Conservation (phyloP, 129 eudicot species). For the Flaveria robusta region DNA sequence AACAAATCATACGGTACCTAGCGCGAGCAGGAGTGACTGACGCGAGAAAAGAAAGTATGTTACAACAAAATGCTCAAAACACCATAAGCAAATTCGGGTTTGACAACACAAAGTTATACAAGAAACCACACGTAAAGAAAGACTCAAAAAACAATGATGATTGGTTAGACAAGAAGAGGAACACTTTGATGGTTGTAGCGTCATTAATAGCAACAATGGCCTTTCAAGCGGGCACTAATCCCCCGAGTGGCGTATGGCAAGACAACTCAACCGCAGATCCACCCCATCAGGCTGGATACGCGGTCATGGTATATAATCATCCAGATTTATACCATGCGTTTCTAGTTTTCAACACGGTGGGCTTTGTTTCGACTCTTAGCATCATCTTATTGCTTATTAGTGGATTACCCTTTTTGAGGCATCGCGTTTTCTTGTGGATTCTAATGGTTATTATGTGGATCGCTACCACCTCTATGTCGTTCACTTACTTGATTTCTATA, state of each 20-base stretch:
- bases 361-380: conserved; percentile 47
- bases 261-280: conserved; percentile 12
- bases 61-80: background rate
- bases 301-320: conserved; percentile 36
- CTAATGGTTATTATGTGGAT: conserved; percentile 56
- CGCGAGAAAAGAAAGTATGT: background rate
- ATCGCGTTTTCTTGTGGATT: conserved; percentile 42
- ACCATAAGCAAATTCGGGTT: background rate
- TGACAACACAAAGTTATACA: background rate
- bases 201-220: conserved; percentile 62
- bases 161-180: conserved; percentile 42
- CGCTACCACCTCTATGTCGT: conserved; percentile 41
- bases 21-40: conserved; percentile 28
- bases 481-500: conserved; percentile 40
- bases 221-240: conserved; percentile 52
- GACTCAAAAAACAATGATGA: conserved; percentile 18
- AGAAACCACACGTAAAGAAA: conserved; percentile 1
- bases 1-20: conserved; percentile 32
- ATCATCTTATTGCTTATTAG: conserved; percentile 55
- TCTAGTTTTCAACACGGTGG: conserved; percentile 37
- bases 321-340: conserved; percentile 22
- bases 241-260: conserved; percentile 65
- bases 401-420: conserved; percentile 44
- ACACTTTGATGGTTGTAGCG: conserved; percentile 55
- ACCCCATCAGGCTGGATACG: conserved; percentile 37